These are phyloP conservation scores for Kodamaea laetipori DNA, from an alignment of 805 yeast genomes.

Conservation along the genomic window DNA sequence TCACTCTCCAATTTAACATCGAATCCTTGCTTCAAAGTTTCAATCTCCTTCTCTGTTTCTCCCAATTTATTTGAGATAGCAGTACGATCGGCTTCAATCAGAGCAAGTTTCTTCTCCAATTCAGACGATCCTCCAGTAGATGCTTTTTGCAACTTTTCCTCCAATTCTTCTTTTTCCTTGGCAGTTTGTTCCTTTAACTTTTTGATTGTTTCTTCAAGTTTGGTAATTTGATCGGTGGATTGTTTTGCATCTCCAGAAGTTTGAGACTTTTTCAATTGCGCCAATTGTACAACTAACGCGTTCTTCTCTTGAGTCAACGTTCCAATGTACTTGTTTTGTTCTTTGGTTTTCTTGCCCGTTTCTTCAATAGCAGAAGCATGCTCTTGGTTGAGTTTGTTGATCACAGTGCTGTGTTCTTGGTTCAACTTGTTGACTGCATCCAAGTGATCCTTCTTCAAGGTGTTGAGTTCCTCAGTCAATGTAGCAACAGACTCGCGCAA, in stretches of 20 bases:
- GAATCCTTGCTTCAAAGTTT: constrained; percentile 3
- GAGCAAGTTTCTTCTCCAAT: constrained; percentile 14
- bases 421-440: constrained; percentile 3
- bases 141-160: constrained; percentile 12
- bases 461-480: constrained; percentile 25
- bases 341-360: constrained; percentile 13
- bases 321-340: constrained; percentile 5
- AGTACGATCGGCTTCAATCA: constrained; percentile 15
- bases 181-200: constrained; percentile 15
- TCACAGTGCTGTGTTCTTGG: constrained; percentile 4
- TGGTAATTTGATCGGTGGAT: neutral
- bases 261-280: constrained; percentile 32
- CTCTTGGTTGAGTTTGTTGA: constrained; percentile 10
- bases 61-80: constrained; percentile 17
- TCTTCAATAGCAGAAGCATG: constrained; percentile 6
- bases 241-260: constrained; percentile 17
- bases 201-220: constrained; percentile 4
- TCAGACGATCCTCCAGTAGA: constrained; percentile 2
- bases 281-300: constrained; percentile 16
- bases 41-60: constrained; percentile 12
- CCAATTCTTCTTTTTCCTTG: constrained; percentile 16
- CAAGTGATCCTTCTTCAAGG: constrained; percentile 15
- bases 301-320: constrained; percentile 20
- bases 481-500: constrained; percentile 25
- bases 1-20: constrained; percentile 19